Conservation (phyloP, 2,329 filamentous ascomycete species). For the Diplodia intermedia region DNA sequence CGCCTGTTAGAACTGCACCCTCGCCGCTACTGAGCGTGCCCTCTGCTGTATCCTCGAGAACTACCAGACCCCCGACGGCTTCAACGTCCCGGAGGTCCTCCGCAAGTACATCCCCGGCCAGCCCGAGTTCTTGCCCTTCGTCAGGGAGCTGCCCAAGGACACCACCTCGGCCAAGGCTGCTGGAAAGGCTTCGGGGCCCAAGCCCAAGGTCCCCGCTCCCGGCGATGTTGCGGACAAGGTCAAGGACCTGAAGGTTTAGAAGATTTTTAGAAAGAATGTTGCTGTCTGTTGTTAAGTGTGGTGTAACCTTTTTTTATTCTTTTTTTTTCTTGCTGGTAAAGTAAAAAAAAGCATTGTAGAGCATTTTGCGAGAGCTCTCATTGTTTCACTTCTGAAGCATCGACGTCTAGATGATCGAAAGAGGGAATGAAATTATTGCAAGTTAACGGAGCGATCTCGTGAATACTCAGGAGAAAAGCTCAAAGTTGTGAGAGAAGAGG, state of each 20-base stretch:
- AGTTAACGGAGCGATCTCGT: background rate
- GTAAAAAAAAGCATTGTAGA: slow-evolving; percentile 25
- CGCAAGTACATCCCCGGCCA: slow-evolving; percentile 79
- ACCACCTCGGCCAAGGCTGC: slow-evolving; percentile 39
- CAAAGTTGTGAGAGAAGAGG: no score
- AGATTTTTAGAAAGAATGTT: background rate
- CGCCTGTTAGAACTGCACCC: slow-evolving; percentile 68
- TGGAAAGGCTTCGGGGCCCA: slow-evolving; percentile 39
- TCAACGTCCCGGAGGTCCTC: slow-evolving; percentile 47
- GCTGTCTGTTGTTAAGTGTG: background rate
- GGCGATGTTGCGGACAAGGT: slow-evolving; percentile 32
- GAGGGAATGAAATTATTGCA: slow-evolving; percentile 22
- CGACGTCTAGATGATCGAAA: slow-evolving; percentile 13
- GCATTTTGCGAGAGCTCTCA: slow-evolving; percentile 8
- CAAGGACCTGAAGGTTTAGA: slow-evolving; percentile 35
- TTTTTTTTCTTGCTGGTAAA: background rate
- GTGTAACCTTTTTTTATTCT: background rate
- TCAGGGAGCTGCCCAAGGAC: slow-evolving; percentile 66
- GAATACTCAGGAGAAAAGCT: no score
- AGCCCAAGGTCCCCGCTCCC: slow-evolving; percentile 32
- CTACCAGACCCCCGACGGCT: slow-evolving; percentile 85
- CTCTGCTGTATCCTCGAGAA: slow-evolving; percentile 96
- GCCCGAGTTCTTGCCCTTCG: slow-evolving; percentile 87
- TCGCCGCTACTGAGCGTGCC: slow-evolving; percentile 89
- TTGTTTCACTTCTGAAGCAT: slow-evolving; percentile 4